Conservation (phyloP, 2,329 filamentous ascomycete genomes). For the Bipolaris cookei region DNA sequence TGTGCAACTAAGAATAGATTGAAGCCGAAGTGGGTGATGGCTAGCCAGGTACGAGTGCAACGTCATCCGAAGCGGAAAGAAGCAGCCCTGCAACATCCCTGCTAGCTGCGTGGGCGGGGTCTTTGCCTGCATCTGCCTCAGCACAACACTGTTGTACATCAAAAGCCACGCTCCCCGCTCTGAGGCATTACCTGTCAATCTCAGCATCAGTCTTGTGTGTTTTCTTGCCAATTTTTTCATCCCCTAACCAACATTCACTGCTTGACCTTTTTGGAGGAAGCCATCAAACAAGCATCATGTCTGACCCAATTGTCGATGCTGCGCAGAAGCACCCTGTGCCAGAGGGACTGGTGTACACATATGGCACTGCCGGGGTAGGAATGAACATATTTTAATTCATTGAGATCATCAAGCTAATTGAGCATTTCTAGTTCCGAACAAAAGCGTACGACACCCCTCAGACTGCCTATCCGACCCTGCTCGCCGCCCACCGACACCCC, state of each 20-base stretch:
- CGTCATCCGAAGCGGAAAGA: constrained; percentile 28
- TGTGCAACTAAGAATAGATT: constrained; percentile 7
- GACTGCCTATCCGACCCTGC: neutral
- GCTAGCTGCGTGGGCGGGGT: constrained; percentile 22
- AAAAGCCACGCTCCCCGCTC: constrained; percentile 6
- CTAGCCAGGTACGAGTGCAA: constrained; percentile 29
- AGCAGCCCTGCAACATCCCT: constrained; percentile 29
- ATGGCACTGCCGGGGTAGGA: constrained; percentile 58
- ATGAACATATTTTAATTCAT: neutral
- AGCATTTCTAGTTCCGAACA: constrained; percentile 65
- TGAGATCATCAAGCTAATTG: constrained; percentile 15
- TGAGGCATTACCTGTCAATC: constrained; percentile 15
- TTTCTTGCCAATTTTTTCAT: neutral
- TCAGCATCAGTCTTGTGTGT: neutral
- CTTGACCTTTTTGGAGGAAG: neutral
- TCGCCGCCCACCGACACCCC: neutral
- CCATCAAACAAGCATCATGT: constrained; percentile 27
- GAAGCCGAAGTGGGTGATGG: constrained; percentile 1
- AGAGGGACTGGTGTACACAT: constrained; percentile 46
- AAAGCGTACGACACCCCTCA: constrained; percentile 64
- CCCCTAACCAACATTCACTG: neutral
- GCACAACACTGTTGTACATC: constrained; percentile 14
- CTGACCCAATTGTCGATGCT: constrained; percentile 40
- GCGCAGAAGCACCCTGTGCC: constrained; percentile 48
- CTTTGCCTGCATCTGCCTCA: constrained; percentile 13